A percentile compares a stretch with the other conserved stretches of the same genome.
Conservation (phyloP, 768 basidiomycete genomes). For the Boletus reticulatus region DNA sequence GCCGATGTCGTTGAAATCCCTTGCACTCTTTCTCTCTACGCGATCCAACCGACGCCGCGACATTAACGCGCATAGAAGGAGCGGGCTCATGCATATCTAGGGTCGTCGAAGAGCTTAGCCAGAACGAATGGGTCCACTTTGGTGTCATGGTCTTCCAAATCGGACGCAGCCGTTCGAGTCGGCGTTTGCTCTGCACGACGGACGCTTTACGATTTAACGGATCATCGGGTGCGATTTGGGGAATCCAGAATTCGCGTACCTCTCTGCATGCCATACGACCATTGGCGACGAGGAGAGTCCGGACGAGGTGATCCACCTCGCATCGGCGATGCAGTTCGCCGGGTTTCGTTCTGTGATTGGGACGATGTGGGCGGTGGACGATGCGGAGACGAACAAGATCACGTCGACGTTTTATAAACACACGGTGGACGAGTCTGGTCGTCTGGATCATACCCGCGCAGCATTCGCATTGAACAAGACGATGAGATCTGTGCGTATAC, state of each 20-base stretch:
- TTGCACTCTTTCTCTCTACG: not conserved
- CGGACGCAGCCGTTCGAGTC: not conserved
- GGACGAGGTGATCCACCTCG: not conserved
- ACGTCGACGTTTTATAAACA: not conserved
- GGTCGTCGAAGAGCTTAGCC: not conserved
- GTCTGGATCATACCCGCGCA: not conserved
- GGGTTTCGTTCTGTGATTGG: not conserved
- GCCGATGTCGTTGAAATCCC: not conserved
- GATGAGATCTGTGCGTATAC: not conserved
- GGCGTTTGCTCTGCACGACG: not conserved
- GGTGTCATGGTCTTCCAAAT: not conserved
- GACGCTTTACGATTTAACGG: not conserved
- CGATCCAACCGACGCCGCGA: not conserved
- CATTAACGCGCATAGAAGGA: not conserved
- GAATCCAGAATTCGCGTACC: not conserved
- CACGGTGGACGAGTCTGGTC: not conserved
- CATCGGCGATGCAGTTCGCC: not conserved
- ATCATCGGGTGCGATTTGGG: not conserved
- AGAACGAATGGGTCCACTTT: not conserved
- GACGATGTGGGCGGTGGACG: not conserved
- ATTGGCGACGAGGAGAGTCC: not conserved
- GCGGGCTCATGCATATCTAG: not conserved
- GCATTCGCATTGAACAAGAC: not conserved
- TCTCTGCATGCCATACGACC: not conserved
- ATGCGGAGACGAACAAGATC: not conserved